Evolutionary conservation across 257 asterid genomes (phyloP).

Genomic region (Apocynum venetum): DNA sequence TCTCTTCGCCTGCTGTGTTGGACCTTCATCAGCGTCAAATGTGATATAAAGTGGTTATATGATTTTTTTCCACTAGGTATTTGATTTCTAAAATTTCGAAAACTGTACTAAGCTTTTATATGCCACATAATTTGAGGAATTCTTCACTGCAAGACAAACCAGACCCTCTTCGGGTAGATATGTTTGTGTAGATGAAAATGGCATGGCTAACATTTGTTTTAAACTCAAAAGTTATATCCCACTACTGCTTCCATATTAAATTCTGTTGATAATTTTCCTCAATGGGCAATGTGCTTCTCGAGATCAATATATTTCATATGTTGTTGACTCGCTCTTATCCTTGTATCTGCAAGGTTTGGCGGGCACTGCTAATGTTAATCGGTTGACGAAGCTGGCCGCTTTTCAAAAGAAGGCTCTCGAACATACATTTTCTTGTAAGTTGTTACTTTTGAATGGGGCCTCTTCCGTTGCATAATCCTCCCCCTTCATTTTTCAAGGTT

Average conservation of each 20-base stretch:
- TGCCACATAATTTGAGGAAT: not conserved
- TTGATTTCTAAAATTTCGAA: too few relatives aligned
- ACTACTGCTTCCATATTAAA: too few relatives aligned
- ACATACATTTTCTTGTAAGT: slow-evolving; percentile 81
- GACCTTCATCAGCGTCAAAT: not conserved
- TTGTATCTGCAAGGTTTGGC: slow-evolving; percentile 24
- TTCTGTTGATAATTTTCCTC: too few relatives aligned
- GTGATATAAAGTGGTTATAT: not conserved
- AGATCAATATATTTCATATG: not conserved
- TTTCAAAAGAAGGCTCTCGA: slow-evolving; percentile 73
- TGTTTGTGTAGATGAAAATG: too few relatives aligned
- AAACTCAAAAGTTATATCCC: too few relatives aligned
- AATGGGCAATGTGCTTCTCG: too few relatives aligned
- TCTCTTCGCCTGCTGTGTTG: not conserved
- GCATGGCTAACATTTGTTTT: too few relatives aligned
- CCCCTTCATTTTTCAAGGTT: not conserved
- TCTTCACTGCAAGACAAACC: too few relatives aligned
- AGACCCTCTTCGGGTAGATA: too few relatives aligned
- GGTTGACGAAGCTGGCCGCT: slow-evolving; percentile 71
- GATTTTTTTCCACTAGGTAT: not conserved
- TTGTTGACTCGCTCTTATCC: not conserved
- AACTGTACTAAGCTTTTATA: not conserved
- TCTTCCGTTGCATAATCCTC: not conserved
- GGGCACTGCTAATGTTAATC: slow-evolving; percentile 26
- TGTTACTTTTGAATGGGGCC: slow-evolving; percentile 3